Base-by-base conservation (phyloP, 2,329 filamentous ascomycete genomes). In the Colletotrichum incanum region DNA sequence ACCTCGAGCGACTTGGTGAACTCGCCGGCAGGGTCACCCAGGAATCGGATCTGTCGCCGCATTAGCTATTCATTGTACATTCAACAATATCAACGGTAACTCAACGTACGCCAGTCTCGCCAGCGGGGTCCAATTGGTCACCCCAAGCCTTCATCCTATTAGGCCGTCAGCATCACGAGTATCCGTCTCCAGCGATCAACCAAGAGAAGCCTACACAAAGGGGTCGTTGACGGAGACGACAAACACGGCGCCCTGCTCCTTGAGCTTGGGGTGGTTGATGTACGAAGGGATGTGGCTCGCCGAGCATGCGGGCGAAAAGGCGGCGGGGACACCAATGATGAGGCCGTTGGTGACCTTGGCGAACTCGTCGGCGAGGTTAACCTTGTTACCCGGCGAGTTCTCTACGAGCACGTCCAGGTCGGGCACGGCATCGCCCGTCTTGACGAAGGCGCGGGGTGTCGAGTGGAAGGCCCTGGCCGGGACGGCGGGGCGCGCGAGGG, bases 211-310 rank as follows among this genome's bases (percentile, higher is more conserved):
- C 84, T 87, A 97, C 93, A 98, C 95, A 81, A 98, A 98, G 26
- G 95, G 90, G 81, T 98, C 96, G 81, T 98, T 98, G 80, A 98
- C 95, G 20, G 93, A 92, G 68, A 98, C 91, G 50, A 98, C 94
- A 79, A 97, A 97, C 56, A 98, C 93, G 78, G 93, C 88, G 60
- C 95, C 95, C 39, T 93, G 94, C 73, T 92, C 87, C 84, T 93
- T 93, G 77, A 97, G 88, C 81, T 92, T 91, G 67, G 92, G 88
- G 80, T 94, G 93, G 79, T 91, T 91, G 82, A 98, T 93, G 84
- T 95, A 98, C 67, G 93, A 93, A 0, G 96, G 96, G 56, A 98
- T 87, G 80, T 98, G 96, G 74, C 81, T 85, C 78, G 85, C 83
- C 56, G 88, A 90, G 84, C 87, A 90, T 37, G 85, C 86, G 34